Percentiles rank a stretch among this genome's conserved stretches.
Evolutionary conservation across 768 basidiomycete genomes (phyloP).

Genomic region (Naematelia aurantialba): DNA sequence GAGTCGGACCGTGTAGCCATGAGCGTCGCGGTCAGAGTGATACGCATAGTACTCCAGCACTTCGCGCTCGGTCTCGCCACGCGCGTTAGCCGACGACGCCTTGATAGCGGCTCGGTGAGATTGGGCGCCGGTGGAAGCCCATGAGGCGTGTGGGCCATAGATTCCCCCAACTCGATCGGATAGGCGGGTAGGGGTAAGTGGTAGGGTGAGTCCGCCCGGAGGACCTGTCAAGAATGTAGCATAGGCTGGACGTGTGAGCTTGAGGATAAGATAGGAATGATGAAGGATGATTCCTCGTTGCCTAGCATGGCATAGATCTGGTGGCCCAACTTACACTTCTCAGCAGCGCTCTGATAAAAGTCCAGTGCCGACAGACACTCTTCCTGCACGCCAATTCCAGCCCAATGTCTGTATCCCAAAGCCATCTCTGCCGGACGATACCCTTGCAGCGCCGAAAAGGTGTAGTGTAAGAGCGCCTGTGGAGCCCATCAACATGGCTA

Average conservation of each 20-base stretch:
- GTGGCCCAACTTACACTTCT: conserved; percentile 59
- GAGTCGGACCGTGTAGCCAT: conserved; percentile 80
- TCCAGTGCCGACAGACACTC: conserved; percentile 75
- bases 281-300: neutral
- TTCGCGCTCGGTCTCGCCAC: conserved; percentile 92
- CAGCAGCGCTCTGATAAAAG: conserved; percentile 88
- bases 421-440: conserved; percentile 88
- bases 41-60: conserved; percentile 93
- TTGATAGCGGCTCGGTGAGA: conserved; percentile 70
- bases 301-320: neutral
- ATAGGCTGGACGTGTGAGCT: conserved; percentile 61
- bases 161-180: conserved; percentile 89
- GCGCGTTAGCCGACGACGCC: conserved; percentile 73
- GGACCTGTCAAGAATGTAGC: conserved; percentile 75
- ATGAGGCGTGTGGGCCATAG: conserved; percentile 92
- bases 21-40: conserved; percentile 88
- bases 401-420: conserved; percentile 90
- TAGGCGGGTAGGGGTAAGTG: conserved; percentile 71
- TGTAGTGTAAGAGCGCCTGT: conserved; percentile 82
- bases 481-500: neutral
- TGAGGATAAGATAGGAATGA: conserved; percentile 7
- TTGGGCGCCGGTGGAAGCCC: conserved; percentile 79
- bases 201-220: conserved; percentile 82
- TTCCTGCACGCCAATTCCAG: conserved; percentile 85
- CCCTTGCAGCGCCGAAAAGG: conserved; percentile 84